Conservation (phyloP, 768 basidiomycete genomes). For the Cyathus striatus region DNA sequence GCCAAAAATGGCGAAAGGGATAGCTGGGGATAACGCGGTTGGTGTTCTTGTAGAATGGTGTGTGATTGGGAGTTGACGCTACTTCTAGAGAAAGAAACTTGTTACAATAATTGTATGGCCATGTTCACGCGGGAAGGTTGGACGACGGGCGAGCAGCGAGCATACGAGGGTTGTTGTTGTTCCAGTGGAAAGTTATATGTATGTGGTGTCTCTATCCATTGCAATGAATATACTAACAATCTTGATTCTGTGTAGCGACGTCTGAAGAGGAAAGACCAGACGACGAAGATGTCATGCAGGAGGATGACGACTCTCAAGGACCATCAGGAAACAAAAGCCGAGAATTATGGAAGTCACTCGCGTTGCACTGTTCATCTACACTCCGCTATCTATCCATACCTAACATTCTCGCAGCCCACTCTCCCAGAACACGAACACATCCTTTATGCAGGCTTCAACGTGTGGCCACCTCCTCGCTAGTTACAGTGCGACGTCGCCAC, state of each 20-base stretch:
- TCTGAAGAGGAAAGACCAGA: too few relatives aligned
- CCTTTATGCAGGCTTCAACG: slow-evolving; percentile 86
- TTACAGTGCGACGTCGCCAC: too few relatives aligned
- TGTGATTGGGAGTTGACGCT: neutral
- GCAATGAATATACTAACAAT: neutral
- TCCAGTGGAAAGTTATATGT: slow-evolving; percentile 74
- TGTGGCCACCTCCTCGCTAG: too few relatives aligned
- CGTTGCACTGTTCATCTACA: slow-evolving; percentile 49
- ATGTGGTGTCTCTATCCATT: slow-evolving; percentile 15
- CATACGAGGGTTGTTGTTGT: slow-evolving; percentile 77
- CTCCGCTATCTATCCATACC: neutral
- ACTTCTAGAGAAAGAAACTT: slow-evolving; percentile 68
- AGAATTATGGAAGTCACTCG: slow-evolving; percentile 81
- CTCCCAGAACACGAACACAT: slow-evolving; percentile 74
- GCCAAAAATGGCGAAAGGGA: slow-evolving; percentile 46
- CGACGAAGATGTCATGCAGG: slow-evolving; percentile 47
- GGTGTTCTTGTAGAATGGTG: slow-evolving; percentile 18
- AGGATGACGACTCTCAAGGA: slow-evolving; percentile 42
- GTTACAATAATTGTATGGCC: slow-evolving; percentile 72
- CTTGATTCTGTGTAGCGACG: slow-evolving; percentile 21
- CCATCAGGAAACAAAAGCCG: slow-evolving; percentile 77
- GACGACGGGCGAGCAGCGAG: slow-evolving; percentile 91
- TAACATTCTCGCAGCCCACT: slow-evolving; percentile 32
- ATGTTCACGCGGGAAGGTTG: slow-evolving; percentile 79
- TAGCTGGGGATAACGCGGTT: slow-evolving; percentile 80